Base-by-base conservation (phyloP, 306 rosid genomes). In the Trifolium subterraneum region DNA sequence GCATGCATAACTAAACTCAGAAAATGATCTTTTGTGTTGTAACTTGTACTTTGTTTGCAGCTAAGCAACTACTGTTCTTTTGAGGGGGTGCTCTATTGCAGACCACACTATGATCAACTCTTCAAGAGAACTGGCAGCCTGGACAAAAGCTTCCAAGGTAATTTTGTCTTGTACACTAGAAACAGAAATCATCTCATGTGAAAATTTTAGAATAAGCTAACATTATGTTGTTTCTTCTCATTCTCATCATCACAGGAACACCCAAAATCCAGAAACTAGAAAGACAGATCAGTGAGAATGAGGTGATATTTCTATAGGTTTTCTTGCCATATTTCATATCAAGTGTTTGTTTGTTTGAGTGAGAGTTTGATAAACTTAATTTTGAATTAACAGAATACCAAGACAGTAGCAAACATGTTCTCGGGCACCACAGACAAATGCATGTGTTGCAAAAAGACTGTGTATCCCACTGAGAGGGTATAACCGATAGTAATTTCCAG, bases 51-150 rank as follows among this genome's bases (percentile, higher is more conserved):
- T 1, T 25, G 45, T 72, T 82, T 83, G 80, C 96, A 91, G 98
- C 88, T 90, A 5, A 83, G 93, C 88, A 86, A 80, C 82, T 91
- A 73, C 48, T 89, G 93, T 55, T 91, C 98, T 42, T 82, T 93
- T 42, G 97, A 91, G 62, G 93, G 98, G 33, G 96, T 93, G 71
- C 90, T 91, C 15, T 91, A 89, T 66, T 93, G 98, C 88, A 89
- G 92, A 79, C 98, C 96, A 66, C 97, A 93, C 74, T 91, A 87
- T 75, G 98, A 89, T 69, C 96, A 93, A 77, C 91, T 91, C 82
- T 89, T 73, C 88, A 93, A 93, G 89, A 47, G 89, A 80, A 89
- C 97, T 14, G 98, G 98, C 9, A 91, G 97, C 90, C 84, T 93
- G 0, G 84, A 88, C 73, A 90, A 88, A 85, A 93, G 97, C 71